A percentile compares a stretch with the other conserved stretches of the same genome.
phyloP scores from a whole-genome alignment of 768 basidiomycete species.

The Suillus cothurnatus region DNA sequence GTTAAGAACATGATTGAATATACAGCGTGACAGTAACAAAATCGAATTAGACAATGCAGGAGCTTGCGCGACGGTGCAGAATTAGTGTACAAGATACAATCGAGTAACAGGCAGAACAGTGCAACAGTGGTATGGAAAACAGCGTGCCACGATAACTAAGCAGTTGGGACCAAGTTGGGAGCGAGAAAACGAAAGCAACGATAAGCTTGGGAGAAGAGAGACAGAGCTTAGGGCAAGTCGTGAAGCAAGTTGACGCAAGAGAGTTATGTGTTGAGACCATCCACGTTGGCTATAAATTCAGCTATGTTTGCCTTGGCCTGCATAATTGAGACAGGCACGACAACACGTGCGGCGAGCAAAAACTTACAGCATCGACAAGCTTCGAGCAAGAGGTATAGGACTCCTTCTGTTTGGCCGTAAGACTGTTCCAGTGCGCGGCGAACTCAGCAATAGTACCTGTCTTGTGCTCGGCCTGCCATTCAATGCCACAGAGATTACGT shows the following conservation, averaged over 20 bases:
- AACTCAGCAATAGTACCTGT: constrained; percentile 2
- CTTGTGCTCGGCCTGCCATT: constrained; percentile 1
- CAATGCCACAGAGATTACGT: background rate
- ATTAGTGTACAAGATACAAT: background rate
- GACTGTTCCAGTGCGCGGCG: background rate
- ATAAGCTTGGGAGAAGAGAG: background rate
- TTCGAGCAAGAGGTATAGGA: background rate
- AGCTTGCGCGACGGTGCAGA: background rate
- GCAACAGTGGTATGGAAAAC: background rate
- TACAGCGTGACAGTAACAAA: background rate
- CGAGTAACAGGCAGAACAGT: background rate
- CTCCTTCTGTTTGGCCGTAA: background rate
- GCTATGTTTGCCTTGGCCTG: background rate
- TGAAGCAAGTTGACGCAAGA: background rate
- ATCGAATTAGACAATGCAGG: background rate
- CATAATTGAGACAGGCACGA: background rate
- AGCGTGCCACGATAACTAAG: background rate
- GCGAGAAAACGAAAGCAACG: background rate
- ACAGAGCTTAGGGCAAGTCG: background rate
- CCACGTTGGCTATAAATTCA: background rate
- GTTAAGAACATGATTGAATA: background rate
- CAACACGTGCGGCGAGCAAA: background rate
- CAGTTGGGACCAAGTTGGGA: background rate
- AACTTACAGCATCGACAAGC: background rate
- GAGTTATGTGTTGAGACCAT: background rate